Evolutionary conservation across 2,329 filamentous ascomycete species (phyloP).

Genomic region (Botrytis tulipae): DNA sequence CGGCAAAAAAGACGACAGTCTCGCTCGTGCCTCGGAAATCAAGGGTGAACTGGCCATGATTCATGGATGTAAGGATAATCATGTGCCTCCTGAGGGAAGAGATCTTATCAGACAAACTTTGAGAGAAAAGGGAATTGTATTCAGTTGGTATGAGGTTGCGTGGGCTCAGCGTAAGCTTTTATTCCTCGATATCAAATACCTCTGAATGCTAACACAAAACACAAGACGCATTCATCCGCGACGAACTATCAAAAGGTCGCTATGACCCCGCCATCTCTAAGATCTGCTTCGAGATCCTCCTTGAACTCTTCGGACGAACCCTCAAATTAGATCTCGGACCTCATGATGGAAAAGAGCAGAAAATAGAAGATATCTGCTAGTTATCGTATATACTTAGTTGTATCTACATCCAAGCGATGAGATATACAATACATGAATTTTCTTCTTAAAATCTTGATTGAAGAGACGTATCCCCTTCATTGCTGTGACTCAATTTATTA

Average conservation of each 20-base stretch:
- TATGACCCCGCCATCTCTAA: conserved; percentile 87
- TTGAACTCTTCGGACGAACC: conserved; percentile 78
- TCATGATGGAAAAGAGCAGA: conserved; percentile 56
- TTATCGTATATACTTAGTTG: not conserved
- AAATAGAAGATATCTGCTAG: conserved; percentile 73
- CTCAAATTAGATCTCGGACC: conserved; percentile 77
- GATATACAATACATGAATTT: not conserved
- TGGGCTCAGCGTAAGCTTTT: conserved; percentile 74
- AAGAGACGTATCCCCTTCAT: not conserved
- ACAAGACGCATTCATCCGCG: conserved; percentile 81
- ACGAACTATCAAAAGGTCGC: conserved; percentile 89
- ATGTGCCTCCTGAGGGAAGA: conserved; percentile 78
- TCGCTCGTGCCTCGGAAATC: conserved; percentile 63
- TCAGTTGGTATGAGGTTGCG: conserved; percentile 86
- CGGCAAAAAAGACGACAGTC: conserved; percentile 57
- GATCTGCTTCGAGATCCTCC: conserved; percentile 85
- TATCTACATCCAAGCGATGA: not conserved
- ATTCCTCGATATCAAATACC: not conserved
- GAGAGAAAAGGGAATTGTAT: conserved; percentile 69
- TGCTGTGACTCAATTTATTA: not conserved
- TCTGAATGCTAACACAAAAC: not conserved
- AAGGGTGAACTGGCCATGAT: conserved; percentile 83
- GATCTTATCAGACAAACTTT: conserved; percentile 82
- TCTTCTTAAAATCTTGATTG: not conserved
- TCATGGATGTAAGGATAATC: conserved; percentile 87